Evolutionary conservation across 257 asterid genomes (phyloP).

Genomic region (Orobanche coerulescens): DNA sequence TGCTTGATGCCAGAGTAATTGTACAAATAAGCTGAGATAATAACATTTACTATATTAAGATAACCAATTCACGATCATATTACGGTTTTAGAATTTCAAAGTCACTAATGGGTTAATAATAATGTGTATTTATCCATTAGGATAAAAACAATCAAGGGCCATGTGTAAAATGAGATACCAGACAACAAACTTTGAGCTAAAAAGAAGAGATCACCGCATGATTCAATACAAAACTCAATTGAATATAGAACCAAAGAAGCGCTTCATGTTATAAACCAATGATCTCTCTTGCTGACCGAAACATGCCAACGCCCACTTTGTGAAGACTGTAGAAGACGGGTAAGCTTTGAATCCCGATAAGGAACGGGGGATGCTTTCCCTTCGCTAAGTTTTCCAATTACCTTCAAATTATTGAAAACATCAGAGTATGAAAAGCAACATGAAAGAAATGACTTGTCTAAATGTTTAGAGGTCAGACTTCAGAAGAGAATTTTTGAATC

Average conservation of each 20-base stretch:
- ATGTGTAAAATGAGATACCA: neutral
- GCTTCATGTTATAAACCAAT: neutral
- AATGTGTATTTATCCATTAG: too few species aligned
- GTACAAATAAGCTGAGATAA: constrained; percentile 82
- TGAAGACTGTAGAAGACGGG: constrained; percentile 92
- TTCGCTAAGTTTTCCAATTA: constrained; percentile 94
- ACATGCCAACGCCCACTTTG: constrained; percentile 97
- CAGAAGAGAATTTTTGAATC: constrained; percentile 9
- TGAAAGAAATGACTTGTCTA: neutral
- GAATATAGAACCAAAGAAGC: constrained; percentile 2
- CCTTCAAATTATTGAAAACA: constrained; percentile 38
- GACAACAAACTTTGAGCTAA: neutral
- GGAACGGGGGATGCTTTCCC: constrained; percentile 95
- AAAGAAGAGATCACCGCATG: constrained; percentile 8
- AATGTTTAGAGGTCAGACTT: neutral
- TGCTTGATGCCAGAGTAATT: constrained; percentile 95
- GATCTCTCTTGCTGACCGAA: constrained; percentile 59
- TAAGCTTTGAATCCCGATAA: constrained; percentile 92
- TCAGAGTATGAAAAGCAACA: constrained; percentile 14
- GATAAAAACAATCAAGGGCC: constrained; percentile 20
- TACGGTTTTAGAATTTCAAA: constrained; percentile 10
- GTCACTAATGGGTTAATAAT: neutral
- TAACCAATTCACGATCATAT: constrained; percentile 11
- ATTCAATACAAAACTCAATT: neutral
- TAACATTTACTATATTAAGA: neutral